Conservation (phyloP, 345 rosid genomes). For the Murraya paniculata region DNA sequence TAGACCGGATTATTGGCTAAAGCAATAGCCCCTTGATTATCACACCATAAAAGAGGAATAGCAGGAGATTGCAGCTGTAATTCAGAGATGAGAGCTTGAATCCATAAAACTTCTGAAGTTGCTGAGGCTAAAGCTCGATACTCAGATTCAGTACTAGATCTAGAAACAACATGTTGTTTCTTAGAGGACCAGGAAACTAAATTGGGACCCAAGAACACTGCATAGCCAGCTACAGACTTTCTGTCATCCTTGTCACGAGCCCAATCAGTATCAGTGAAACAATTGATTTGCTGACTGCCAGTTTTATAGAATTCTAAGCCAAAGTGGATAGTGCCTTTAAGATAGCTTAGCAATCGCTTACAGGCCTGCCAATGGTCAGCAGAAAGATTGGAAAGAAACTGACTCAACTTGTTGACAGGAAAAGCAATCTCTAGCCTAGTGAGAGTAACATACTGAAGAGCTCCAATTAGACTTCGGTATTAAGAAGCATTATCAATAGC, state of each 20-base stretch:
- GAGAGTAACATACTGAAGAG: too few relatives aligned
- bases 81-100: too few relatives aligned
- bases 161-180: not conserved
- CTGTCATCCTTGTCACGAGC: not conserved
- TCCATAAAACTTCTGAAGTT: not conserved
- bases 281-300: too few relatives aligned
- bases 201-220: not conserved
- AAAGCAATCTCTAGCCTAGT: too few relatives aligned
- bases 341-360: not conserved
- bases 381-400: not conserved
- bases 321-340: not conserved
- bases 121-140: not conserved
- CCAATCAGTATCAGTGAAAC: not conserved
- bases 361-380: not conserved
- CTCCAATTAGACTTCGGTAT: not conserved
- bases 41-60: not conserved
- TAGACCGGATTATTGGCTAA: not conserved
- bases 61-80: accelerated
- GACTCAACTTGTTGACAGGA: too few relatives aligned
- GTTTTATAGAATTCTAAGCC: not conserved
- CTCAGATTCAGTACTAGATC: not conserved
- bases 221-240: not conserved
- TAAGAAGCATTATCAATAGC: not conserved
- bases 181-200: not conserved
- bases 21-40: not conserved